Evolutionary conservation across 2,329 filamentous ascomycete species (phyloP), one percentile per base, ranked within the genome.

Genomic region (Aspergillus jensenii): DNA sequence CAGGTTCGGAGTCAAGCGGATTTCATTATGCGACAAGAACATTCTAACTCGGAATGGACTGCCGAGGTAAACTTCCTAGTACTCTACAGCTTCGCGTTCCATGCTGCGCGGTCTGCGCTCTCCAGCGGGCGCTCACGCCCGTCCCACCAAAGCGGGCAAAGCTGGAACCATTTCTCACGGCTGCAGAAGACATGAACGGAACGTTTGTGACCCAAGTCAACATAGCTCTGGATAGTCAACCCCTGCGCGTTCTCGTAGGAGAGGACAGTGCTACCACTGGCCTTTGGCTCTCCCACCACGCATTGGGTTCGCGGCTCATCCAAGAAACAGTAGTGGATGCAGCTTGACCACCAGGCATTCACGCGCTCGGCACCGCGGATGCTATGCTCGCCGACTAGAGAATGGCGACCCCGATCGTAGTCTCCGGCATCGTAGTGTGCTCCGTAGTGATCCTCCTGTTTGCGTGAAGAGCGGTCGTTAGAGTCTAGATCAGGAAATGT

Each of bases 191-290:
- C 82, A 60, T 90, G 82, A 2, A 86, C 87, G 56, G 87, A 87
- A 27, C 89, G 82, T 78, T 91, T 90, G 65, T 90, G 85, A 4
- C 87, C 87, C 61, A 91, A 74, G 64, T 91, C 89, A 61, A 90
- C 84, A 60, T 90, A 85, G 74, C 89, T 89, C 65, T 89, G 86
- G 39, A 91, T 78, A 6, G 85, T 84, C 66, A 91, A 87, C 1
- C 89, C 89, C 66, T 90, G 87, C 51, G 87, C 84, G 54, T 90
- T 83, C 65, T 93, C 89, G 71, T 92, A 92, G 60, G 86, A 85
- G 58, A 92, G 78, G 14, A 92, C 86, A 0, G 85, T 88, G 27
- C 79, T 82, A 66, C 89, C 89, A 4, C 86, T 89, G 58, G 84
- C 85, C 70, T 89, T 88, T 35, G 90, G 90, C 77, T 93, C 90